These are phyloP conservation scores for Symbiotaphrina buchneri DNA, from an alignment of 495 filamentous ascomycete species.

Conservation along the genomic window DNA sequence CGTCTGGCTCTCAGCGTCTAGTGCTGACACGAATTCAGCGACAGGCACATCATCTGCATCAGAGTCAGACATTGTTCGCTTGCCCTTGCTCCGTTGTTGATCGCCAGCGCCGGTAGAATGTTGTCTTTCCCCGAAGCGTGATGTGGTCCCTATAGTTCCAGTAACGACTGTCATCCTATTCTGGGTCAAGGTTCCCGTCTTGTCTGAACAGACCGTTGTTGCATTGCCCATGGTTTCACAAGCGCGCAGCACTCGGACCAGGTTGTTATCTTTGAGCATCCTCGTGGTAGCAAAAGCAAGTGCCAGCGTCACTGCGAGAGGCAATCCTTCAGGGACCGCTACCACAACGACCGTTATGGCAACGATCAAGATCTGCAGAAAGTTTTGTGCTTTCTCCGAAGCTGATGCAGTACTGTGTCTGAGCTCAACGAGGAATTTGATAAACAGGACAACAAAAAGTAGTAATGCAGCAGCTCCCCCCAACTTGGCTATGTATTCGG, in stretches of 20 bases:
- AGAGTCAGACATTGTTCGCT: slow-evolving; percentile 4
- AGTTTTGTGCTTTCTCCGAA: slow-evolving; percentile 35
- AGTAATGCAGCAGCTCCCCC: slow-evolving; percentile 30
- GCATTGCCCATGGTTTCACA: slow-evolving; percentile 58
- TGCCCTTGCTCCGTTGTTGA: slow-evolving; percentile 6
- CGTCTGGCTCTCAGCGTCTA: slow-evolving; percentile 19
- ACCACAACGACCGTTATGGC: slow-evolving; percentile 52
- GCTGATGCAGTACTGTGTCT: slow-evolving; percentile 16
- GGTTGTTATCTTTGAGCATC: slow-evolving; percentile 48
- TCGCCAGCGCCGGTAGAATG: slow-evolving; percentile 1
- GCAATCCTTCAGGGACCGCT: slow-evolving; percentile 48
- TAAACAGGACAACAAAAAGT: slow-evolving; percentile 37
- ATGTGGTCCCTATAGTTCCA: slow-evolving; percentile 29
- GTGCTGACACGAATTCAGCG: slow-evolving; percentile 16
- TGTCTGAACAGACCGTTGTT: slow-evolving; percentile 47
- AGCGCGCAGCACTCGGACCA: slow-evolving; percentile 39
- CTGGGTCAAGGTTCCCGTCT: slow-evolving; percentile 48
- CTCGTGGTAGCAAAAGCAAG: slow-evolving; percentile 45
- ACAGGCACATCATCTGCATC: slow-evolving; percentile 11
- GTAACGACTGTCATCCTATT: slow-evolving; percentile 52
- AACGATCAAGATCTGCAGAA: slow-evolving; percentile 44
- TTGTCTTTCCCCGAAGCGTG: slow-evolving; percentile 22
- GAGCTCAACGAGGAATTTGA: slow-evolving; percentile 33
- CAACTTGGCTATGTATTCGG: slow-evolving; percentile 37
- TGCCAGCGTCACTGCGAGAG: slow-evolving; percentile 44